Percentiles rank a stretch among this genome's conserved stretches.
These are phyloP conservation scores for Pyrus communis DNA, from an alignment of 306 rosid genomes.

Conservation along the genomic window DNA sequence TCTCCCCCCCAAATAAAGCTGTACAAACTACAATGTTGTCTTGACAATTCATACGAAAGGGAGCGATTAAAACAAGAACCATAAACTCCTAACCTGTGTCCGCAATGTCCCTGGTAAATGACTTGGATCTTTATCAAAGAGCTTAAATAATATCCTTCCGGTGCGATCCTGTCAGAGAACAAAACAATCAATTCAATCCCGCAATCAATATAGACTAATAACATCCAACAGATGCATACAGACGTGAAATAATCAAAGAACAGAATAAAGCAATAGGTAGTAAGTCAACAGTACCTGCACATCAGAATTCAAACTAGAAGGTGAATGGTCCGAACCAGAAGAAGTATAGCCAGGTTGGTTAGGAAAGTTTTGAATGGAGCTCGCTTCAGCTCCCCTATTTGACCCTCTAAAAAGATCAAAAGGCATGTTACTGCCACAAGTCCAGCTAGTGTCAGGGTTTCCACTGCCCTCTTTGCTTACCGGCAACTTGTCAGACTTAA, in stretches of 20 bases:
- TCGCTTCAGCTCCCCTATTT: conserved; percentile 38
- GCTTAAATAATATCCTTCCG: conserved; percentile 74
- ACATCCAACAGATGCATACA: background rate
- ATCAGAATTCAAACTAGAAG: conserved; percentile 81
- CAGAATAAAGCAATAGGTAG: background rate
- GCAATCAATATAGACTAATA: conserved; percentile 2
- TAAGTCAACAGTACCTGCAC: conserved; percentile 49
- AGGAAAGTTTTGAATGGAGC: conserved; percentile 58
- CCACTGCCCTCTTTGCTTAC: conserved; percentile 25
- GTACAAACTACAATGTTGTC: background rate
- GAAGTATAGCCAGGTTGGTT: conserved; percentile 76
- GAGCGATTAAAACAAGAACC: background rate
- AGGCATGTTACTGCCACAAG: conserved; percentile 39
- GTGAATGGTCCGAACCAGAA: conserved; percentile 84
- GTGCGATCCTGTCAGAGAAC: conserved; percentile 60
- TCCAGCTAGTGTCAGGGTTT: conserved; percentile 34
- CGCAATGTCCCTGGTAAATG: conserved; percentile 72
- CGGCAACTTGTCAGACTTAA: conserved; percentile 33
- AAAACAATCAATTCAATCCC: conserved; percentile 9
- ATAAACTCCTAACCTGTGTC: conserved; percentile 50
- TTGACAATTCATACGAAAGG: background rate
- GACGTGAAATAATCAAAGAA: background rate
- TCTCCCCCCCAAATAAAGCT: background rate
- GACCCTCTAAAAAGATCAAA: conserved; percentile 71
- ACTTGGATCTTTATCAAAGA: conserved; percentile 87